phyloP scores from a whole-genome alignment of 495 filamentous ascomycete genomes.

The Aspergillus mulundensis region DNA sequence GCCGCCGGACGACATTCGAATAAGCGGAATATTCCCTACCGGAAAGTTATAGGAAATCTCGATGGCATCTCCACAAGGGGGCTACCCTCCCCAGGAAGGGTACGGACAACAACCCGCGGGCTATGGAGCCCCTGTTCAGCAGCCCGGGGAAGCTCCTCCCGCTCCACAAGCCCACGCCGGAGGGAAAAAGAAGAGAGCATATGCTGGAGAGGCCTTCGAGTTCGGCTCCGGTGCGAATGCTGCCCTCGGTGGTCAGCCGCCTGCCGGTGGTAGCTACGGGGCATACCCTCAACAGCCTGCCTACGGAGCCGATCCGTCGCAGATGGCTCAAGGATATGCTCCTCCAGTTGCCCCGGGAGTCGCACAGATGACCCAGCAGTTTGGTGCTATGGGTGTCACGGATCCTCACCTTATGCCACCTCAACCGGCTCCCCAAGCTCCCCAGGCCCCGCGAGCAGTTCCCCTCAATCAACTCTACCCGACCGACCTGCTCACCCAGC shows the following conservation, averaged over 20 bases:
- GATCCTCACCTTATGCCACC: constrained; percentile 54
- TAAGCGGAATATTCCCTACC: not conserved
- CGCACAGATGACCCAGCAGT: constrained; percentile 73
- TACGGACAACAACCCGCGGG: constrained; percentile 36
- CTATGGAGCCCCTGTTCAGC: not conserved
- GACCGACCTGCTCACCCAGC: constrained; percentile 84
- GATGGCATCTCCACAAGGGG: constrained; percentile 62
- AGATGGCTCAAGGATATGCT: constrained; percentile 59
- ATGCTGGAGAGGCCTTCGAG: constrained; percentile 92
- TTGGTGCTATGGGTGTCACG: constrained; percentile 74
- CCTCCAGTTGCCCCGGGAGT: constrained; percentile 54
- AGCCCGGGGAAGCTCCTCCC: constrained; percentile 26
- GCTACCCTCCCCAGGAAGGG: constrained; percentile 55
- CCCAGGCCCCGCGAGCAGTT: constrained; percentile 50
- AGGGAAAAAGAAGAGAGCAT: constrained; percentile 83
- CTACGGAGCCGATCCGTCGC: constrained; percentile 47
- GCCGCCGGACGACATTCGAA: constrained; percentile 6
- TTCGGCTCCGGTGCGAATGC: constrained; percentile 89
- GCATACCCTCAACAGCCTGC: constrained; percentile 57
- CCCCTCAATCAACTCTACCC: constrained; percentile 85
- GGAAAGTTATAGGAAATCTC: constrained; percentile 15
- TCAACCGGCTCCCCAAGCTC: constrained; percentile 49
- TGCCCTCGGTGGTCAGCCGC: constrained; percentile 54
- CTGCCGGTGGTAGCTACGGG: constrained; percentile 51
- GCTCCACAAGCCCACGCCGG: constrained; percentile 35